These are phyloP conservation scores for Liriodendron chinense DNA, from an alignment of 164 flowering plant species.

Conservation along the genomic window DNA sequence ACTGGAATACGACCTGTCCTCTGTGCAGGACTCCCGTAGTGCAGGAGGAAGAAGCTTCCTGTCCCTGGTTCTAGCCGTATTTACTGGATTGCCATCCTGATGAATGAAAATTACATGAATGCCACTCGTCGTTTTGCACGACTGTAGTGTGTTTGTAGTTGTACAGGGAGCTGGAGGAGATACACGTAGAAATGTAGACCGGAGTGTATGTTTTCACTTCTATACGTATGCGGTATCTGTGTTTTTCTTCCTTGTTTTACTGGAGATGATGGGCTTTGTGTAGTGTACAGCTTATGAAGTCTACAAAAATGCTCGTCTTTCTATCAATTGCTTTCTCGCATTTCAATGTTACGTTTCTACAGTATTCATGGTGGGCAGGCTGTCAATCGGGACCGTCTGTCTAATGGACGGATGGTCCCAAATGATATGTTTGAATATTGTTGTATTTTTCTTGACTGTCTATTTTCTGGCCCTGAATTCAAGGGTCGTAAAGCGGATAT, in stretches of 20 bases:
- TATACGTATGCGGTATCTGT: neutral
- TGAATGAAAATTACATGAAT: neutral
- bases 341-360: too few species aligned
- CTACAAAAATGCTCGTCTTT: neutral
- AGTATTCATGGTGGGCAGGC: too few species aligned
- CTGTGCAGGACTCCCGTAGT: slow-evolving; percentile 54
- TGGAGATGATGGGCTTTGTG: neutral
- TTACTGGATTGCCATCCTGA: neutral
- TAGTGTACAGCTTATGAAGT: neutral
- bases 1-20: slow-evolving; percentile 64
- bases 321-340: neutral
- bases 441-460: too few species aligned
- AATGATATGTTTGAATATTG: too few species aligned
- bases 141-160: neutral
- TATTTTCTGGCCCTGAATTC: too few species aligned
- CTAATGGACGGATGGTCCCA: too few species aligned
- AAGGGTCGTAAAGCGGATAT: too few species aligned
- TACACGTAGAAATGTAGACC: neutral
- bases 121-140: neutral
- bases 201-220: neutral
- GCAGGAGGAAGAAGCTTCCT: slow-evolving; percentile 27
- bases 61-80: slow-evolving; percentile 9
- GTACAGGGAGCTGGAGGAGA: neutral
- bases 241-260: neutral
- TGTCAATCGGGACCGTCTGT: too few species aligned